Percentiles rank a stretch among this genome's conserved stretches.
Evolutionary conservation across 345 rosid genomes (phyloP).

Genomic region (Iberis pinnata): DNA sequence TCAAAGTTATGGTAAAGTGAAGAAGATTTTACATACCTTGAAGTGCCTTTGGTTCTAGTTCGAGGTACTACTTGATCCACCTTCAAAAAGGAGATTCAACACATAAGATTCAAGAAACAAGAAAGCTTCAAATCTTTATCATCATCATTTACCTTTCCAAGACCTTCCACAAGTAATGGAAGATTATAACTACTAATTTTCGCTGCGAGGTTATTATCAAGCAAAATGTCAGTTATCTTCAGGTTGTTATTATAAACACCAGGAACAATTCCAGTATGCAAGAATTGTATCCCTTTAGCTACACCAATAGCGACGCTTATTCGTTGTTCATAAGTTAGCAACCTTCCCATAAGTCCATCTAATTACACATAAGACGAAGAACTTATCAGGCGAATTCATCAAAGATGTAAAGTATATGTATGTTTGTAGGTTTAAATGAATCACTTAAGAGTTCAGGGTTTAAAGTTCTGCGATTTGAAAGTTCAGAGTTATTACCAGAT

Average conservation of each 20-base stretch:
- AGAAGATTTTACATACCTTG: slow-evolving; percentile 40
- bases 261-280: slow-evolving; percentile 87
- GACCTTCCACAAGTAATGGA: slow-evolving; percentile 60
- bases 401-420: neutral
- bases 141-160: slow-evolving; percentile 48
- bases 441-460: too few relatives aligned
- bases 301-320: slow-evolving; percentile 78
- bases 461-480: too few relatives aligned
- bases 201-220: slow-evolving; percentile 72
- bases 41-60: slow-evolving; percentile 37
- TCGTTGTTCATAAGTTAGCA: slow-evolving; percentile 74
- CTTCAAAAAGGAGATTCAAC: slow-evolving; percentile 35
- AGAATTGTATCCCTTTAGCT: slow-evolving; percentile 79
- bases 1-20: slow-evolving; percentile 1
- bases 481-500: slow-evolving; percentile 49
- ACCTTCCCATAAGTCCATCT: slow-evolving; percentile 42
- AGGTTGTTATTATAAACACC: slow-evolving; percentile 73
- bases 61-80: slow-evolving; percentile 42
- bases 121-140: neutral
- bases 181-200: slow-evolving; percentile 85
- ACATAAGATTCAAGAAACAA: slow-evolving; percentile 6
- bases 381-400: neutral
- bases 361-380: slow-evolving; percentile 18
- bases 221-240: slow-evolving; percentile 68
- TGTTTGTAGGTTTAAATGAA: neutral